A percentile compares a stretch with the other conserved stretches of the same genome.
phyloP scores from a whole-genome alignment of 2,329 filamentous ascomycete species.

The Sclerotinia nivalis region DNA sequence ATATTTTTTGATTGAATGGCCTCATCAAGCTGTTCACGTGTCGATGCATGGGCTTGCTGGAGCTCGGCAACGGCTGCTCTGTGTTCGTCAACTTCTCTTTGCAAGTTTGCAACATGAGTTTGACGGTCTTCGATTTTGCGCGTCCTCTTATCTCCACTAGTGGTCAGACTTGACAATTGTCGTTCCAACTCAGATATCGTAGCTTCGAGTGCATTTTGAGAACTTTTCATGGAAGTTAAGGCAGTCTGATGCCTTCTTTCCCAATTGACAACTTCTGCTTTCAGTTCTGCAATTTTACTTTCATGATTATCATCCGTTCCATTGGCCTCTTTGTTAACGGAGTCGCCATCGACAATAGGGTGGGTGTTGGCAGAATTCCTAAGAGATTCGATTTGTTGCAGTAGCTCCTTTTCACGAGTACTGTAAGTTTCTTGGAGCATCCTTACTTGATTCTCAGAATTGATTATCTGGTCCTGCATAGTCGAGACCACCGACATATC shows the following conservation, averaged over 20 bases:
- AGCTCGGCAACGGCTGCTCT: conserved; percentile 73
- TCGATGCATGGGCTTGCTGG: conserved; percentile 68
- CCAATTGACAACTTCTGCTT: conserved; percentile 73
- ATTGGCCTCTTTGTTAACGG: conserved; percentile 22
- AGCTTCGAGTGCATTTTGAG: conserved; percentile 69
- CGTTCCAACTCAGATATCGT: conserved; percentile 74
- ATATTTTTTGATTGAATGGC: conserved; percentile 59
- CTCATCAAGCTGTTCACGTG: conserved; percentile 68
- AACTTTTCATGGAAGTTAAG: conserved; percentile 68
- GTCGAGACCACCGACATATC: conserved; percentile 89
- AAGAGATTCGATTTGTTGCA: conserved; percentile 68
- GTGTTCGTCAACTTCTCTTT: conserved; percentile 78
- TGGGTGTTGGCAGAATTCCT: conserved; percentile 44
- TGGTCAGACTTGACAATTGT: conserved; percentile 46
- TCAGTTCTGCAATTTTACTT: conserved; percentile 57
- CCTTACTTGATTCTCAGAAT: conserved; percentile 79
- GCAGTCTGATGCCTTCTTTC: conserved; percentile 72
- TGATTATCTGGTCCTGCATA: conserved; percentile 83
- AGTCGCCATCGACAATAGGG: conserved; percentile 26
- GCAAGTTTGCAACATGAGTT: conserved; percentile 61
- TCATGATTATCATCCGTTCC: conserved; percentile 38
- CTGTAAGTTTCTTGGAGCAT: conserved; percentile 71
- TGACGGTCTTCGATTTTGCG: conserved; percentile 53
- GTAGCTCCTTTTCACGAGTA: conserved; percentile 73
- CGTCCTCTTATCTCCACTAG: conserved; percentile 47